phyloP scores from a whole-genome alignment of 2,329 filamentous ascomycete species.

The Cladophialophora immunda region DNA sequence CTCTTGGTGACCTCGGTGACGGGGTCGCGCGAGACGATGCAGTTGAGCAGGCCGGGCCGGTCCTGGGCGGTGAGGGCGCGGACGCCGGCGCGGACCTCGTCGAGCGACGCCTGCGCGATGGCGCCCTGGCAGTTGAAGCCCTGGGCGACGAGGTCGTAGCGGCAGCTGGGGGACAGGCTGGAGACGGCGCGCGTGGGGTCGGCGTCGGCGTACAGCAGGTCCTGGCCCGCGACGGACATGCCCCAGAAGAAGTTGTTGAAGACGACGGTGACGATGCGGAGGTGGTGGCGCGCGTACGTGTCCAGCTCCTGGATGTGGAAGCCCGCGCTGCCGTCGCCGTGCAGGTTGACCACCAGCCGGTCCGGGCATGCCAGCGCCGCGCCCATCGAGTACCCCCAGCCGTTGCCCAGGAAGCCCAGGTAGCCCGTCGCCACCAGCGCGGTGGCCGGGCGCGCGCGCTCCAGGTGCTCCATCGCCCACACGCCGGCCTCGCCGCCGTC shows the following conservation, averaged over 20 bases:
- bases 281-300: slow-evolving; percentile 52
- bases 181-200: slow-evolving; percentile 46
- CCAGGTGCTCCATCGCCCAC: slow-evolving; percentile 44
- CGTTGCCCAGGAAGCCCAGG: slow-evolving; percentile 58
- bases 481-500: slow-evolving; percentile 53
- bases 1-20: slow-evolving; percentile 36
- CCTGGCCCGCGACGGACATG: slow-evolving; percentile 56
- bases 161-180: slow-evolving; percentile 44
- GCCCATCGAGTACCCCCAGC: slow-evolving; percentile 57
- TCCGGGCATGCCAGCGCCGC: slow-evolving; percentile 53
- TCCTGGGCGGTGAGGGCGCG: slow-evolving; percentile 11
- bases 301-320: slow-evolving; percentile 58
- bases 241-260: slow-evolving; percentile 58
- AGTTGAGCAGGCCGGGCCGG: slow-evolving; percentile 48
- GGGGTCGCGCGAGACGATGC: slow-evolving; percentile 52
- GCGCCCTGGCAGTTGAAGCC: slow-evolving; percentile 49
- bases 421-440: slow-evolving; percentile 45
- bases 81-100: slow-evolving; percentile 40
- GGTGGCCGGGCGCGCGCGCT: slow-evolving; percentile 41
- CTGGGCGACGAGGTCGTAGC: slow-evolving; percentile 53
- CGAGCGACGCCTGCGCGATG: slow-evolving; percentile 41
- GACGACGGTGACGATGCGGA: slow-evolving; percentile 54
- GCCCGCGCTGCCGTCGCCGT: slow-evolving; percentile 57
- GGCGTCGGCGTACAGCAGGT: slow-evolving; percentile 51
- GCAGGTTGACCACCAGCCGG: slow-evolving; percentile 53